Conservation (phyloP, 805 yeast species). For the Vanderwaltozyma verrucispora region DNA sequence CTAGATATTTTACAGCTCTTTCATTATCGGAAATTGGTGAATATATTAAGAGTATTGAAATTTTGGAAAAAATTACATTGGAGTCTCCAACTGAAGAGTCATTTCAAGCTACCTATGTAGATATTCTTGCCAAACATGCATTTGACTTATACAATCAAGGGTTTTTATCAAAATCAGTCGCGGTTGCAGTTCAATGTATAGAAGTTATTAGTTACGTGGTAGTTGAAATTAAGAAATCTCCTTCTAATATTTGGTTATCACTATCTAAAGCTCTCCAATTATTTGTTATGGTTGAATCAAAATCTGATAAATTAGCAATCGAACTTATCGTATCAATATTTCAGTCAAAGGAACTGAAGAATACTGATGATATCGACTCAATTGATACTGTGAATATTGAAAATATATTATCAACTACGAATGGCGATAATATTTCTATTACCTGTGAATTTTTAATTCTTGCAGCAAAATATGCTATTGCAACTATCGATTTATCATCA, state of each 20-base stretch:
- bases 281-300: slow-evolving; percentile 45
- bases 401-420: slow-evolving; percentile 11
- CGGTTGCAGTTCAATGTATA: slow-evolving; percentile 38
- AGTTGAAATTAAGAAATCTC: slow-evolving; percentile 13
- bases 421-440: slow-evolving; percentile 27
- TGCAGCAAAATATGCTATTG: slow-evolving; percentile 37
- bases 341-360: slow-evolving; percentile 7
- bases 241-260: slow-evolving; percentile 57
- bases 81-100: slow-evolving; percentile 40
- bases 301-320: slow-evolving; percentile 41
- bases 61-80: slow-evolving; percentile 35
- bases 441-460: slow-evolving; percentile 35
- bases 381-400: slow-evolving; percentile 21
- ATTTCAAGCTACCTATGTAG: slow-evolving; percentile 43
- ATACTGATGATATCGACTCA: slow-evolving; percentile 18
- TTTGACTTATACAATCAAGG: slow-evolving; percentile 45
- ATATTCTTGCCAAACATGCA: slow-evolving; percentile 47
- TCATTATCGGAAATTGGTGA: slow-evolving; percentile 56
- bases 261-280: slow-evolving; percentile 48
- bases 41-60: slow-evolving; percentile 47
- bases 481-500: slow-evolving; percentile 7
- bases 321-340: slow-evolving; percentile 27
- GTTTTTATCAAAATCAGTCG: slow-evolving; percentile 54
- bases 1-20: slow-evolving; percentile 56
- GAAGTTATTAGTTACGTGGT: slow-evolving; percentile 18